Evolutionary conservation across 441 rosid genomes (phyloP).

Genomic region (Bocquillonia castaneifolia): DNA sequence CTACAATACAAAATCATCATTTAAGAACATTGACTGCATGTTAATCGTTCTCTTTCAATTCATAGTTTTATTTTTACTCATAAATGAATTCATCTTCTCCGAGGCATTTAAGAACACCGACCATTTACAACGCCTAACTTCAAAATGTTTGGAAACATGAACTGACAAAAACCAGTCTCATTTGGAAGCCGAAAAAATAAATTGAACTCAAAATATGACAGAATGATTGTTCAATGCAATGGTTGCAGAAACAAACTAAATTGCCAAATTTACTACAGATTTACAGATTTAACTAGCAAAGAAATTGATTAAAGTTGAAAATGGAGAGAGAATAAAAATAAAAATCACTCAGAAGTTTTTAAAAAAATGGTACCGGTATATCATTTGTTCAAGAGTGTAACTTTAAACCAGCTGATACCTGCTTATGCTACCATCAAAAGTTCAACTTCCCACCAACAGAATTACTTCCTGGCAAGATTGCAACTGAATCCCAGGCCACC

Average conservation of each 20-base stretch:
- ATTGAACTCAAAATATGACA: no score
- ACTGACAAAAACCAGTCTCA: no score
- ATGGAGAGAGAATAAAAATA: background rate
- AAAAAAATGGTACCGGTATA: conserved; percentile 7
- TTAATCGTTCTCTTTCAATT: no score
- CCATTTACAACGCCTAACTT: no score
- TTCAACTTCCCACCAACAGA: conserved; percentile 12
- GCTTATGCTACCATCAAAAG: conserved; percentile 10
- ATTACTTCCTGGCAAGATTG: conserved; percentile 18
- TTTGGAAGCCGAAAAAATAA: no score
- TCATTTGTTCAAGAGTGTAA: conserved; percentile 14
- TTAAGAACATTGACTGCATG: no score
- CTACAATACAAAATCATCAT: no score
- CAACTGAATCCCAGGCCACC: conserved; percentile 13
- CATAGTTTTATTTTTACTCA: no score
- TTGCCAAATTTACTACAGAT: conserved; percentile 24
- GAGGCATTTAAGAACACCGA: no score
- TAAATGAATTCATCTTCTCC: no score
- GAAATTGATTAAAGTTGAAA: conserved; percentile 5
- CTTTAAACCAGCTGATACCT: conserved; percentile 24
- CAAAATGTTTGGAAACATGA: no score
- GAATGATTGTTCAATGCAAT: no score
- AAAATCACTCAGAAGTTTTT: conserved; percentile 18
- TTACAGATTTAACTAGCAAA: conserved; percentile 33
- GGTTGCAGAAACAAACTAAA: conserved; percentile 15